Base-by-base conservation (phyloP, 2,329 filamentous ascomycete species). In the Mariannaea elegans region DNA sequence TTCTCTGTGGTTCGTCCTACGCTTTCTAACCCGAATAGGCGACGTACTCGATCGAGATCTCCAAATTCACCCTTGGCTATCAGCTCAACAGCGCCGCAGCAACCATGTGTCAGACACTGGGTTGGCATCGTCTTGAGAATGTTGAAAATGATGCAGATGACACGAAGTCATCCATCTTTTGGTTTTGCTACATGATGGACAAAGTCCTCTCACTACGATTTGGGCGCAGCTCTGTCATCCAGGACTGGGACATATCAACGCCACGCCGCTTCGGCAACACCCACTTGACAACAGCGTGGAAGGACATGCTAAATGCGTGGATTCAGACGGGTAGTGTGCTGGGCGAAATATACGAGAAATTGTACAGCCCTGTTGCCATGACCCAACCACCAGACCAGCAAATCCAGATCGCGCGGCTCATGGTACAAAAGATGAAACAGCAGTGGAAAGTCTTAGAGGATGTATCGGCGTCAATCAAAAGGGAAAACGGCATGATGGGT, bases 61-160 rank as follows among this genome's bases (percentile, higher is more conserved):
- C 51, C 14, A 55, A 55, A 23, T 55, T 55, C 42, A 47, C 51
- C 2, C 9, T 55, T 21, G 51, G 29, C 21, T 47, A 46, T 19
- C 51, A 55, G 16, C 42, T 55, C 41, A 55, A 47, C 32, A 55
- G 51, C 41, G 23, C 51, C 18, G 51, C 51, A 47, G 51, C 51
- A 2, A 19, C 51, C 32, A 56, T 56, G 52, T 56, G 52, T 42
- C 52, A 48, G n/a, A 42, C 52, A 4, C 24, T 49, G 3, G 52
- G 52, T 14, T 49, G 32, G 42, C 52, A 56, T 42, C 44, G 52
- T 12, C 31, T 41, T 32, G 42, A 48, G 18, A n/a, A 41, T 16
- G 13, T 12, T 2, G 44, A 48, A 16, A 32, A 23, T 16, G 23
- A 29, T 5, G 32, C 13, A 36, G 36, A 23, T 10, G 29, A 54